Evolutionary conservation across 352 stramenopile species (phyloP).

Genomic region (Phytophthora crassamura): DNA sequence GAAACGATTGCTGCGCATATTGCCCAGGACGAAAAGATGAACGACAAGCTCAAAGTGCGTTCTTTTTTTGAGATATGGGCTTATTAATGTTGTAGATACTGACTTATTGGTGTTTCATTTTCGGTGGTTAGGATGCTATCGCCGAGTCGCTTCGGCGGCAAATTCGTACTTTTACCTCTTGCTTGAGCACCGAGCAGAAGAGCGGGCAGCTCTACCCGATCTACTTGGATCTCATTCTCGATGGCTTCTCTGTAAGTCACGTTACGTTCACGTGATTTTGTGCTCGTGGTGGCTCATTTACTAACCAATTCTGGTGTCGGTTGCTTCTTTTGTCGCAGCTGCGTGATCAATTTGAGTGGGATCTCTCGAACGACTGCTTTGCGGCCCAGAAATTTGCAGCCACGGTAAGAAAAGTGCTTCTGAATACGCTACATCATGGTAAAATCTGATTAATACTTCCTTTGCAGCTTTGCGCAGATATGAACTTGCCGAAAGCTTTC

Average conservation of each 20-base stretch:
- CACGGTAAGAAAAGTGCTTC: slow-evolving; percentile 23
- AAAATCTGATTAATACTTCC: neutral
- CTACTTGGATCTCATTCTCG: slow-evolving; percentile 75
- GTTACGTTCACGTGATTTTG: neutral
- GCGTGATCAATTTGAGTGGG: slow-evolving; percentile 84
- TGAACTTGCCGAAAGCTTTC: slow-evolving; percentile 62
- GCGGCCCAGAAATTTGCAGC: slow-evolving; percentile 60
- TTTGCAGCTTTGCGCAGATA: slow-evolving; percentile 54
- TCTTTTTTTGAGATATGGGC: neutral
- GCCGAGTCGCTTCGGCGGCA: slow-evolving; percentile 77
- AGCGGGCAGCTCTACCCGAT: slow-evolving; percentile 63
- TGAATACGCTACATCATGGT: neutral
- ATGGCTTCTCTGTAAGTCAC: slow-evolving; percentile 61
- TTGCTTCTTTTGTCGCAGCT: slow-evolving; percentile 39
- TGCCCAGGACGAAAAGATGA: slow-evolving; percentile 66
- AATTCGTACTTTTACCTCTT: slow-evolving; percentile 66
- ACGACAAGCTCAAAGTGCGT: slow-evolving; percentile 48
- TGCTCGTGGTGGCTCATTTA: neutral
- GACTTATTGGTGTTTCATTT: slow-evolving; percentile 4
- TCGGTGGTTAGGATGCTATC: slow-evolving; percentile 53
- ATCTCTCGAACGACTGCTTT: slow-evolving; percentile 62
- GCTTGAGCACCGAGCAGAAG: slow-evolving; percentile 29
- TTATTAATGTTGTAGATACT: neutral
- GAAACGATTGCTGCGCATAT: slow-evolving; percentile 68
- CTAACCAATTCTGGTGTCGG: neutral